Percentiles rank a stretch among this genome's conserved stretches.
Conservation (phyloP, 1,284 basidiomycete genomes). For the Erythrobasidium hasegawianum region DNA sequence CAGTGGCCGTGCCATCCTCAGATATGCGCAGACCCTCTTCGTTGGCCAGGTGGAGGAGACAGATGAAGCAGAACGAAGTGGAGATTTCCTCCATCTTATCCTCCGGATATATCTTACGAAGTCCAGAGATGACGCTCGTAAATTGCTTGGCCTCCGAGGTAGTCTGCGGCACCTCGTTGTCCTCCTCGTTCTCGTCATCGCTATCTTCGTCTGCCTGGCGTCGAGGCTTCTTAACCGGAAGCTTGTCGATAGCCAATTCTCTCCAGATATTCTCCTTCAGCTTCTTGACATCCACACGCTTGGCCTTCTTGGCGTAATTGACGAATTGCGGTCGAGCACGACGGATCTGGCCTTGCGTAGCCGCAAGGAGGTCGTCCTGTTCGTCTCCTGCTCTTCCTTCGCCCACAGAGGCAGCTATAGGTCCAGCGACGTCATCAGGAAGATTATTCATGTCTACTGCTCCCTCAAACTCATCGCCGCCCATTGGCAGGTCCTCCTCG, state of each 20-base stretch:
- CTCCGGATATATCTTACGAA: conserved; percentile 76
- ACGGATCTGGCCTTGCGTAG: conserved; percentile 71
- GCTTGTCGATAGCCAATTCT: conserved; percentile 70
- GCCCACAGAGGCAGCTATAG: conserved; percentile 38
- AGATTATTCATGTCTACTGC: conserved; percentile 33
- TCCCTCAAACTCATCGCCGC: conserved; percentile 52
- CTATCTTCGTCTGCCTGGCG: conserved; percentile 39
- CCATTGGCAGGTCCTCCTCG: conserved; percentile 52
- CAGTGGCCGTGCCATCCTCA: conserved; percentile 22
- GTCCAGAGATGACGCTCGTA: conserved; percentile 66
- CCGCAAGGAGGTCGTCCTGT: conserved; percentile 76
- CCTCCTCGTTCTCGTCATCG: conserved; percentile 10
- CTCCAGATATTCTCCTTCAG: conserved; percentile 99
- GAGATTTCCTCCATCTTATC: conserved; percentile 98
- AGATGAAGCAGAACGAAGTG: conserved; percentile 99
- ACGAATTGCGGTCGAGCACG: conserved; percentile 83
- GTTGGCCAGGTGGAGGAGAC: conserved; percentile 45
- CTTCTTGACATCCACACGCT: conserved; percentile 92
- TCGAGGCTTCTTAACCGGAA: conserved; percentile 47
- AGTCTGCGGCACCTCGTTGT: neutral
- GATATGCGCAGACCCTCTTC: conserved; percentile 43
- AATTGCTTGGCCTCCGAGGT: conserved; percentile 17
- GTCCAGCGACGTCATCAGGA: conserved; percentile 32
- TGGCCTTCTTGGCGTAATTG: conserved; percentile 92
- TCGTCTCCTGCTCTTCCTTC: conserved; percentile 50